phyloP scores from a whole-genome alignment of 169 alveolate genomes.

The Neospora caninum region DNA sequence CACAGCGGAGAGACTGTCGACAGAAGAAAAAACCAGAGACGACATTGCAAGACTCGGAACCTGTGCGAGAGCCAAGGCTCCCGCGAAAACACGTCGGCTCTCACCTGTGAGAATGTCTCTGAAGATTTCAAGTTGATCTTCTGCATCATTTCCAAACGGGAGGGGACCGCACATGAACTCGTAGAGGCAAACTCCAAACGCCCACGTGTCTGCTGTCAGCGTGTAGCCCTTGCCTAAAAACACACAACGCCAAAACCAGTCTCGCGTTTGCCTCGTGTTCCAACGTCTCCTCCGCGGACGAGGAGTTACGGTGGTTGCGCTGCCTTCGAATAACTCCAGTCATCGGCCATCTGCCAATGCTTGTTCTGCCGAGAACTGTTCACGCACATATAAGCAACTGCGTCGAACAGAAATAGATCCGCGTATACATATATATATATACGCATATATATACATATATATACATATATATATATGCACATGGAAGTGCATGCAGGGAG shows the following conservation, averaged over 20 bases:
- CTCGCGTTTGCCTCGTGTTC: neutral
- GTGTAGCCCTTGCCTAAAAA: slow-evolving; percentile 94
- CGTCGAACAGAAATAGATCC: too few species aligned
- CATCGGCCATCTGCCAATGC: too few species aligned
- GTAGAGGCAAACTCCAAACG: slow-evolving; percentile 97
- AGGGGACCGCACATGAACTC: slow-evolving; percentile 97
- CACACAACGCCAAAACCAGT: neutral
- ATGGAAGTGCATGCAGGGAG: neutral
- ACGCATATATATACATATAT: neutral
- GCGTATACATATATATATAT: neutral
- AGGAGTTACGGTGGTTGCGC: too few species aligned
- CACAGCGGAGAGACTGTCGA: too few species aligned
- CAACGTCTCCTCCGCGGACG: neutral
- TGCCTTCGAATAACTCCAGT: too few species aligned
- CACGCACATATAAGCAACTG: too few species aligned
- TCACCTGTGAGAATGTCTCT: slow-evolving; percentile 91
- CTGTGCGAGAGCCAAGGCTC: too few species aligned
- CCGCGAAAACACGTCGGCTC: too few species aligned
- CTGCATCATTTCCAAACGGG: slow-evolving; percentile 97
- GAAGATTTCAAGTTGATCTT: slow-evolving; percentile 95
- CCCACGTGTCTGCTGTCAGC: slow-evolving; percentile 97
- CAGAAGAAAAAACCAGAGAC: too few species aligned
- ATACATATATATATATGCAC: neutral
- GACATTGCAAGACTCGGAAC: too few species aligned
- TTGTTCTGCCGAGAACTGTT: too few species aligned